Conservation (phyloP, 441 rosid species). For the Adansonia rubrostipa region DNA sequence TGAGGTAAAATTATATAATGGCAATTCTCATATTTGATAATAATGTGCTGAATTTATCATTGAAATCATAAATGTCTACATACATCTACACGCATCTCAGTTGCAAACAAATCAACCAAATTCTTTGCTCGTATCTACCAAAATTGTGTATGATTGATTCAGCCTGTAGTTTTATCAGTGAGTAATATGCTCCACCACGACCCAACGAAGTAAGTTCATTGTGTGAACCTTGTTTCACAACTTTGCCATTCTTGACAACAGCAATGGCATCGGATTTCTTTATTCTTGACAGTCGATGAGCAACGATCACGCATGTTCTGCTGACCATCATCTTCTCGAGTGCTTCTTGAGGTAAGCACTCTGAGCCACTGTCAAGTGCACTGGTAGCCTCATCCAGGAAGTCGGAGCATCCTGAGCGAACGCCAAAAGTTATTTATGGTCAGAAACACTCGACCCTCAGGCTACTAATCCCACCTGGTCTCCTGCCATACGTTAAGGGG, state of each 20-base stretch:
- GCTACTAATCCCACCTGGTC: no score
- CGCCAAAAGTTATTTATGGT: no score
- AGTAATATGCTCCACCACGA: constrained; percentile 44
- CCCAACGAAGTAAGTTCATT: constrained; percentile 51
- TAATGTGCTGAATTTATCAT: background rate
- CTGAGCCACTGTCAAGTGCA: constrained; percentile 67
- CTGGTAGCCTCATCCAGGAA: constrained; percentile 69
- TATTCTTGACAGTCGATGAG: constrained; percentile 60
- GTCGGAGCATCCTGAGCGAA: no score
- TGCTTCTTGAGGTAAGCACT: constrained; percentile 56
- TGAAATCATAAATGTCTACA: background rate
- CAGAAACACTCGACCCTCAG: no score
- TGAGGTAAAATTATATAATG: background rate
- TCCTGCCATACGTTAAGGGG: no score
- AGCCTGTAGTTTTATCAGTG: constrained; percentile 47
- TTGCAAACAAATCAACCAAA: background rate
- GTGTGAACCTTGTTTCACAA: constrained; percentile 62
- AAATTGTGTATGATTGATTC: background rate
- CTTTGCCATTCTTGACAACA: constrained; percentile 57
- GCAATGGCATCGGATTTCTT: constrained; percentile 56
- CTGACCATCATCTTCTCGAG: constrained; percentile 59
- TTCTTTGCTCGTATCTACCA: background rate
- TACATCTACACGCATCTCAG: no score
- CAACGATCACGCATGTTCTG: constrained; percentile 54
- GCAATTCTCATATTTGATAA: background rate